Evolutionary conservation across 2,329 filamentous ascomycete genomes (phyloP), one percentile per base, ranked within the genome.

Genomic region (Claviceps sp.): DNA sequence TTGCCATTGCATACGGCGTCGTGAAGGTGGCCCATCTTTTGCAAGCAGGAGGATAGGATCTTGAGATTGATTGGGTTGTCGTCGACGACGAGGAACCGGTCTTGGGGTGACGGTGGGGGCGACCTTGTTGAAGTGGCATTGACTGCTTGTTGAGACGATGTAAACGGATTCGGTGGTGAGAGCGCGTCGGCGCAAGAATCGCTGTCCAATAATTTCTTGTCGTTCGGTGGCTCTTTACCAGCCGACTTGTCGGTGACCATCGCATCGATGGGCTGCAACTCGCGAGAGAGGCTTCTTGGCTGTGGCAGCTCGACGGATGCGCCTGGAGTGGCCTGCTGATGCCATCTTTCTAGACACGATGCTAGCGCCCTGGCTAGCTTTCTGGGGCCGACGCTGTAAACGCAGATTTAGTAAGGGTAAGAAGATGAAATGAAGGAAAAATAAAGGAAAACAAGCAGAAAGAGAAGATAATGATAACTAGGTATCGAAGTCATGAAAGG

Each of bases 21-120:
- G 41, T 58, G 59, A 2, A 51, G 48, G 3, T 53, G 55, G 1
- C 58, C 58, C 1, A 65, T 58, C 37, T 62, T 65, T 34, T 56
- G 59, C 57, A 65, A 59, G 22, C 60, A 64, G 0, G 58, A 54
- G 0, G 58, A 58, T 5, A 66, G 47, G 1, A 66, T 63, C 53
- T 61, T 58, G 5, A 67, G 47, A 44, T 70, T 70, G 50, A 70
- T 68, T 3, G 57, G 55, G 38, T 70, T 69, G 50, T 69, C 68
- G 26, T 70, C 66, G 0, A 69, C 67, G 3, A 70, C 56, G 26
- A 58, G 48, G n/a, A 58, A 52, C 5, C 47, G 39, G 22, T 48
- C 26, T 43, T n/a, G 38, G 3, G 46, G 7, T 7, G 45, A 4
- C 2, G 50, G 8, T 19, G 41, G 17, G 8, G 4, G 8, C 6